Conservation (phyloP, 1,284 basidiomycete species). For the Calocybe gambosa region DNA sequence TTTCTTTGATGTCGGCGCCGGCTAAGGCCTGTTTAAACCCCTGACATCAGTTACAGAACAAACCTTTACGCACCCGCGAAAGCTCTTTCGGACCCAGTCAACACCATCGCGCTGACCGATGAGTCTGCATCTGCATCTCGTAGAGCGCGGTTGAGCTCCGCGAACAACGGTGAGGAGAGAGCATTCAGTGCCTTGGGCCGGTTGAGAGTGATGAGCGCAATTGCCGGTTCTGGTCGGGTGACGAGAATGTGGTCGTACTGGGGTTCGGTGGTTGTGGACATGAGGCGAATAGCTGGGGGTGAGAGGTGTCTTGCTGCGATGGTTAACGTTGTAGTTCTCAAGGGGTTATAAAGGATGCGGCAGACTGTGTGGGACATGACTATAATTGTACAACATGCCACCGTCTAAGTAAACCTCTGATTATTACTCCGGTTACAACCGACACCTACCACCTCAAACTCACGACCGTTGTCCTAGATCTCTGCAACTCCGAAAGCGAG, state of each 20-base stretch:
- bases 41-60: neutral
- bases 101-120: conserved; percentile 76
- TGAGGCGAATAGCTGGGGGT: conserved; percentile 24
- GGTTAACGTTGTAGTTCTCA: conserved; percentile 10
- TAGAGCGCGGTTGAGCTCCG: conserved; percentile 74
- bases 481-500: conserved; percentile 7
- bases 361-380: conserved; percentile 17
- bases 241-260: conserved; percentile 75
- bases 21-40: conserved; percentile 36
- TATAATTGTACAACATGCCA: conserved; percentile 6
- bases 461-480: neutral
- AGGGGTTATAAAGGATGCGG: conserved; percentile 16
- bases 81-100: conserved; percentile 91
- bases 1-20: conserved; percentile 90
- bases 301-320: conserved; percentile 5
- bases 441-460: conserved; percentile 1
- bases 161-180: conserved; percentile 74
- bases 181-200: conserved; percentile 96
- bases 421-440: conserved; percentile 10
- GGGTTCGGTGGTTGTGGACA: conserved; percentile 31
- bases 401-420: neutral
- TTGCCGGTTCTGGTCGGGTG: conserved; percentile 67
- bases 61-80: conserved; percentile 68
- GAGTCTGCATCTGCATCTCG: conserved; percentile 69
- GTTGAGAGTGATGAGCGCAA: conserved; percentile 90